Conservation (phyloP, 495 filamentous ascomycete genomes). For the Peziza echinospora region DNA sequence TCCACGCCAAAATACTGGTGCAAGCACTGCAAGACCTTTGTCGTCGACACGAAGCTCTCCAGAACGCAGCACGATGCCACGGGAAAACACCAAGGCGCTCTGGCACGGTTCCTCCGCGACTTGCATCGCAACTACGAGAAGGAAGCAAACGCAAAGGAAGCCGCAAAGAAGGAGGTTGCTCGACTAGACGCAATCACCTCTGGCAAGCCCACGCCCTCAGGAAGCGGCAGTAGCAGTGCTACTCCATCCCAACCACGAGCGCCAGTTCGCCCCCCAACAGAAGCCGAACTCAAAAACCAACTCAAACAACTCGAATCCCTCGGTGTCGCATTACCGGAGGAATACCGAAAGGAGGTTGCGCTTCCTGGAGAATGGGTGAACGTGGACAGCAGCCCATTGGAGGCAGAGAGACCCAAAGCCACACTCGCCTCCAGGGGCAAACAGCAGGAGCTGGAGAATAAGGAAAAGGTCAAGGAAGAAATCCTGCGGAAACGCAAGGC, state of each 20-base stretch:
- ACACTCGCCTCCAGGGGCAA: slow-evolving; percentile 12
- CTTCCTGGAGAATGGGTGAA: slow-evolving; percentile 68
- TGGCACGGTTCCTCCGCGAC: slow-evolving; percentile 78
- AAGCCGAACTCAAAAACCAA: slow-evolving; percentile 60
- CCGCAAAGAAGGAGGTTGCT: slow-evolving; percentile 69
- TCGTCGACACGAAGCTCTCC: slow-evolving; percentile 80
- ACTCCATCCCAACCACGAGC: too few species aligned
- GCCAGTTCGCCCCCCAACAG: slow-evolving; percentile 28
- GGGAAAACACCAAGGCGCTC: slow-evolving; percentile 60
- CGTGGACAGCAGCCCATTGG: slow-evolving; percentile 17
- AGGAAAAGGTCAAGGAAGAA: slow-evolving; percentile 24
- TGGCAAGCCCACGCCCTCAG: neutral
- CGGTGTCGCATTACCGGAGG: slow-evolving; percentile 67
- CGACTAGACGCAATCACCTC: slow-evolving; percentile 42
- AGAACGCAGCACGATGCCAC: slow-evolving; percentile 80
- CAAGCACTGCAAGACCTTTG: slow-evolving; percentile 84
- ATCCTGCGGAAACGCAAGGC: slow-evolving; percentile 41
- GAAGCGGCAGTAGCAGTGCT: slow-evolving; percentile 8
- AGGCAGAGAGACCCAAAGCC: slow-evolving; percentile 18
- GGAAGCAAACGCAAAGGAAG: slow-evolving; percentile 52
- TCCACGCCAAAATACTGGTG: slow-evolving; percentile 93
- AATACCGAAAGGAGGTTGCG: slow-evolving; percentile 57
- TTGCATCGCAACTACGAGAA: slow-evolving; percentile 63
- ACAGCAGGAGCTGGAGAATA: slow-evolving; percentile 13
- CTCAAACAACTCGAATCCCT: slow-evolving; percentile 69